Evolutionary conservation across 805 yeast genomes (phyloP).

Genomic region (Metschnikowia baotianmanensis): DNA sequence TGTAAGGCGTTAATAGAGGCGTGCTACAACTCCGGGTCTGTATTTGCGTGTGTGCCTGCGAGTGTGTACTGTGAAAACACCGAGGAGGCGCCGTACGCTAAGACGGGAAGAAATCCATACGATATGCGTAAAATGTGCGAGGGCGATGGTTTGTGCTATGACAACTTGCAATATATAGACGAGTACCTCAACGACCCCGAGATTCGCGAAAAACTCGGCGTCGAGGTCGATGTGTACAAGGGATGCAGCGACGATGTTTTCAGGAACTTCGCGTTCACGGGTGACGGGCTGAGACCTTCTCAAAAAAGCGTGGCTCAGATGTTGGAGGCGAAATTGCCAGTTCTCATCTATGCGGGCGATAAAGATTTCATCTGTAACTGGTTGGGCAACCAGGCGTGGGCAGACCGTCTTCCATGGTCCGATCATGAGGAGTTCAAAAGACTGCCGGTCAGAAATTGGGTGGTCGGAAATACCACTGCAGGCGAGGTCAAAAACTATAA

Average conservation of each 20-base stretch:
- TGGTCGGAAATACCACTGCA: constrained; percentile 29
- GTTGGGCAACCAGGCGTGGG: constrained; percentile 87
- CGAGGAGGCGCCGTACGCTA: constrained; percentile 52
- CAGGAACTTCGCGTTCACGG: constrained; percentile 76
- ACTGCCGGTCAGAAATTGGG: constrained; percentile 44
- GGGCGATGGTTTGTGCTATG: constrained; percentile 68
- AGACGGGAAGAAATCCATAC: constrained; percentile 86
- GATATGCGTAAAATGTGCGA: constrained; percentile 83
- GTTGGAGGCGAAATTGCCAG: constrained; percentile 69
- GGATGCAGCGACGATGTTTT: constrained; percentile 77
- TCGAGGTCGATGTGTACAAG: constrained; percentile 75
- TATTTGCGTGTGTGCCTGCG: constrained; percentile 90
- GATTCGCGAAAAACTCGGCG: constrained; percentile 82
- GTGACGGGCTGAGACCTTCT: constrained; percentile 92
- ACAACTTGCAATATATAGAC: constrained; percentile 69
- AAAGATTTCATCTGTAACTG: constrained; percentile 91
- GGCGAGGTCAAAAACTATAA: constrained; percentile 78
- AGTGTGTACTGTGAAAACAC: constrained; percentile 82
- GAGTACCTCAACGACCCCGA: constrained; percentile 73
- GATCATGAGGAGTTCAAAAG: constrained; percentile 39
- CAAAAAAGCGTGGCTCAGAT: constrained; percentile 64
- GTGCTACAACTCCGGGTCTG: constrained; percentile 73
- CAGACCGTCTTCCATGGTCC: constrained; percentile 40
- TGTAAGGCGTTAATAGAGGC: constrained; percentile 72
- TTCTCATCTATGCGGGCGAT: constrained; percentile 87